Base-by-base conservation (phyloP, 2,329 filamentous ascomycete genomes). In the Acephala macrosclerotiorum region DNA sequence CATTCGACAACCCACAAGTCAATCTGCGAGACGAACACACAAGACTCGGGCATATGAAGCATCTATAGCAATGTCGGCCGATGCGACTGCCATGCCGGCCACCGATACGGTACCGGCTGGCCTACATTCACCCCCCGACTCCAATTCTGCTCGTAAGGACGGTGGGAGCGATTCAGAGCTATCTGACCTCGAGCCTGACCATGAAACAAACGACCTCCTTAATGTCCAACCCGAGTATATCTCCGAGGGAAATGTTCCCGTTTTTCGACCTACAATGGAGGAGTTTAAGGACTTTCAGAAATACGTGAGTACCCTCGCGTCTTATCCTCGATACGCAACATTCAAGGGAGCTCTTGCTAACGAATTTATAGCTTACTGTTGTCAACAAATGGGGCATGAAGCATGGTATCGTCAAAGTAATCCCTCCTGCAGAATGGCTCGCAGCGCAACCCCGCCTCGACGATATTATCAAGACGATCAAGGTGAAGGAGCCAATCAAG, bases 321-420 rank as follows among this genome's bases (percentile, higher is more conserved):
- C 12, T 38, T 58, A n/a, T 56, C 12, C 11, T 53, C 53, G 18
- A 56, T 49, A 33, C n/a, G n/a, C 47, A 33, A 14, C 25, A 35
- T 33, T 45, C 53, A 29, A 35, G 14, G 16, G 25, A 60, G 3
- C 42, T 35, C 29, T 11, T 59, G 59, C 73, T 74, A 71, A 74
- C 56, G 53, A 25, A n/a, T 40, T 33, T 58, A 40, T 66, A 90
- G 87, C 89, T 90, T 84, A 88, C 89, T 18, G 76, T 94, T 93
- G 79, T 99, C 68, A 93, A 99, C 78, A 88, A 89, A 70, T 97
- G 97, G 78, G 96, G 96, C 74, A 99, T 99, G 96, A 93, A 93
- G 80, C 96, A 94, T 25, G 96, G 96, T 40, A 97, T 99, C 73
- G 89, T 98, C 76, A 98, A 99, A 81, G 91, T 99, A 65, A 91